These are phyloP conservation scores for Adenanthera pavonina DNA, from an alignment of 306 rosid species.

Conservation along the genomic window DNA sequence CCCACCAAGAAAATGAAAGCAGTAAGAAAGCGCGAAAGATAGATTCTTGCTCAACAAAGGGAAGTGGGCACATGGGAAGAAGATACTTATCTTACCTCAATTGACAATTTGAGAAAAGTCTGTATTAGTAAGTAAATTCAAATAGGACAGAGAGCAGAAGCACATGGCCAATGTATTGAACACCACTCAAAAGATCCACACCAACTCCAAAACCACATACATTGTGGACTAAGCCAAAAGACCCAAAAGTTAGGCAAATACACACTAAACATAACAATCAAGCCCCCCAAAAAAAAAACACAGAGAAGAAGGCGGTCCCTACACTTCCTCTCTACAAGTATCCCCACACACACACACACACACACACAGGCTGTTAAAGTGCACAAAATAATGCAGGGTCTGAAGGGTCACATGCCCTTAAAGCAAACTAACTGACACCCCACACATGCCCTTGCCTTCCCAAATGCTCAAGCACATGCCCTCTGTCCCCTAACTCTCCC, in stretches of 20 bases:
- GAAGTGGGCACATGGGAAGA: conserved; percentile 53
- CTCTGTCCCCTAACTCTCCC: conserved; percentile 60
- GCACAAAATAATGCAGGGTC: conserved; percentile 67
- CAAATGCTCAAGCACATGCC: conserved; percentile 71
- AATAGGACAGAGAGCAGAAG: conserved; percentile 43
- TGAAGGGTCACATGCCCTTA: conserved; percentile 73
- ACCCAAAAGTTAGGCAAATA: conserved; percentile 39
- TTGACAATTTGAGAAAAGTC: conserved; percentile 20
- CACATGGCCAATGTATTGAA: conserved; percentile 59
- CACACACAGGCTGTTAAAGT: conserved; percentile 77
- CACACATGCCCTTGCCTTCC: conserved; percentile 85
- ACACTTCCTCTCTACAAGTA: conserved; percentile 47
- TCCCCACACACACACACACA: conserved; percentile 24
- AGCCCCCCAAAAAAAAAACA: conserved; percentile 36
- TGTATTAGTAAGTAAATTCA: conserved; percentile 18
- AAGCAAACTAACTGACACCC: conserved; percentile 88
- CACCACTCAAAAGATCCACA: conserved; percentile 54
- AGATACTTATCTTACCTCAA: conserved; percentile 43
- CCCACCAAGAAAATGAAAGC: conserved; percentile 6
- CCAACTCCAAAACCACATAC: conserved; percentile 52
- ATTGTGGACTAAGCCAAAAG: conserved; percentile 40
- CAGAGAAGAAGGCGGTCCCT: conserved; percentile 54
- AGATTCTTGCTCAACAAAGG: conserved; percentile 9
- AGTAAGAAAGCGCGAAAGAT: neutral
- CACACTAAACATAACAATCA: conserved; percentile 45